A percentile compares a stretch with the other conserved stretches of the same genome.
phyloP scores from a whole-genome alignment of 169 alveolate genomes.

The Plasmodium yoelii region DNA sequence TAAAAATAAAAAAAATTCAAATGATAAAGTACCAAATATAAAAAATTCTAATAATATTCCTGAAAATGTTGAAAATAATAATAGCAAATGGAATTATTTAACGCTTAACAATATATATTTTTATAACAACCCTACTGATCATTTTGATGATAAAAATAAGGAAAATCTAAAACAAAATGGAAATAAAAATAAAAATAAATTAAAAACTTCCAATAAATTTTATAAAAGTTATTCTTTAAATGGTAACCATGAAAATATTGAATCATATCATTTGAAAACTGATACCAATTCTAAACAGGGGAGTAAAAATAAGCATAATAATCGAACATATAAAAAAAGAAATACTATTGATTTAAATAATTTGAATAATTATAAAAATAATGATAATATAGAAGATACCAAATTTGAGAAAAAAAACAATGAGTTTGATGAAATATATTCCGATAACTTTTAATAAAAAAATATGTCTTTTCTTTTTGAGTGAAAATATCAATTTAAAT shows the following conservation, averaged over 20 bases:
- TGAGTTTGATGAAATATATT: neutral
- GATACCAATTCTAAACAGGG: neutral
- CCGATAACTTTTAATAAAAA: too few relatives aligned
- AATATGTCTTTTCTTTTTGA: too few relatives aligned
- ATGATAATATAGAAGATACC: neutral
- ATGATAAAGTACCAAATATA: neutral
- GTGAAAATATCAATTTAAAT: too few relatives aligned
- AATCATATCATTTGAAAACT: neutral
- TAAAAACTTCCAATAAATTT: too few relatives aligned
- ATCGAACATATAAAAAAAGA: neutral
- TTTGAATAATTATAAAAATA: neutral
- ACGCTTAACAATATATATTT: constrained; percentile 37
- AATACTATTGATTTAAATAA: neutral
- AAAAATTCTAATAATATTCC: neutral
- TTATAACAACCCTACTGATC: constrained; percentile 30
- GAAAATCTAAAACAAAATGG: neutral
- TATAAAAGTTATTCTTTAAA: too few relatives aligned
- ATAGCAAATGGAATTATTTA: constrained; percentile 23
- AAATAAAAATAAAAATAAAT: neutral
- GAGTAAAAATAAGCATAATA: neutral
- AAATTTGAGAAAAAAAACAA: neutral
- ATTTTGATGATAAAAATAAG: constrained; percentile 24
- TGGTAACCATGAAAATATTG: neutral
- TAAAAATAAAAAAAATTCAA: neutral
- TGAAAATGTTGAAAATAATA: constrained; percentile 2